Percentiles rank a stretch among this genome's conserved stretches.
phyloP scores from a whole-genome alignment of 148 eudicot genomes.

The Amaranthus hypochondriacus region DNA sequence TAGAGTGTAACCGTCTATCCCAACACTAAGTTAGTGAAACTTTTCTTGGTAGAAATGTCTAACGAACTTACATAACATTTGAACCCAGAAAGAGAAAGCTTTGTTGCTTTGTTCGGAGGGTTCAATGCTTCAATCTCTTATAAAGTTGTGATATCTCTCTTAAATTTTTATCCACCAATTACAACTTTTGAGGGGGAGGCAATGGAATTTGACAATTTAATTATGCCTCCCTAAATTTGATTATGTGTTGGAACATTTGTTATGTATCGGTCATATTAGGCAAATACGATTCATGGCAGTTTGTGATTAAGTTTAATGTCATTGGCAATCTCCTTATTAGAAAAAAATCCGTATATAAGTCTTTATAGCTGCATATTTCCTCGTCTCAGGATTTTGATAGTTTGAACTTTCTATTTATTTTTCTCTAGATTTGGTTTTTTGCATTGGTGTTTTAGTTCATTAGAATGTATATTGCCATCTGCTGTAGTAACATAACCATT shows the following conservation, averaged over 20 bases:
- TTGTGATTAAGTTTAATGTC: not conserved
- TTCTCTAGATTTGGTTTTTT: not conserved
- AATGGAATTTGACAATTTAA: not conserved
- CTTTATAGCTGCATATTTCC: not conserved
- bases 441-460: not conserved
- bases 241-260: not conserved
- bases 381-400: not conserved
- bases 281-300: not conserved
- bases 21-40: too few relatives aligned
- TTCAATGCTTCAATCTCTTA: not conserved
- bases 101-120: not conserved
- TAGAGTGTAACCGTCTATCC: too few relatives aligned
- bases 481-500: constrained; percentile 1
- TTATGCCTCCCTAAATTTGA: not conserved
- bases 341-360: not conserved
- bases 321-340: not conserved
- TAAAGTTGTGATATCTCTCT: too few relatives aligned
- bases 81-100: not conserved
- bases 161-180: not conserved
- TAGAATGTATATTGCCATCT: not conserved
- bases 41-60: too few relatives aligned
- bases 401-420: too few relatives aligned
- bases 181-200: too few relatives aligned
- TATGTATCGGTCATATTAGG: not conserved
- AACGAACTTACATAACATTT: too few relatives aligned